Evolutionary conservation across 1,284 basidiomycete genomes (phyloP), one percentile per base, ranked within the genome.

Genomic region (Microbotryum saponariae): DNA sequence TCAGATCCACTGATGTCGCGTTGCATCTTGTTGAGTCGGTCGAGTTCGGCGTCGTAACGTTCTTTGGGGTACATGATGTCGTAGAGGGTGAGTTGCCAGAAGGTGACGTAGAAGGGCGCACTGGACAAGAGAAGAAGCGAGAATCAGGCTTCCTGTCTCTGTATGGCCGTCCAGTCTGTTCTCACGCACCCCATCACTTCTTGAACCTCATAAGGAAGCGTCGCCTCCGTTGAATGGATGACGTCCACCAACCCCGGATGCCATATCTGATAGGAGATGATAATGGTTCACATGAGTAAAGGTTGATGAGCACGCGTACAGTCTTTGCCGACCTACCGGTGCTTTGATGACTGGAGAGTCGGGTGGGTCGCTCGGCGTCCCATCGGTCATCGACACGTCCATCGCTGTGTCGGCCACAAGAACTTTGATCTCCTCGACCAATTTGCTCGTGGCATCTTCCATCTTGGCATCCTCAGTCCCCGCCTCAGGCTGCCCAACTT

Each of bases 81-180:
- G 69, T 90, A 89, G 29, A 87, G 86, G 0, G 88, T 87, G 58
- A 97, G 75, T 74, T 94, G 91, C 93, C 93, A 97, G 77, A 96
- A 97, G 0, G 91, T 91, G 49, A 89, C 78, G 70, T 91, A 93
- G 77, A 97, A 97, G 2, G 85, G 87, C 42, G 89, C 85, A 6
- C 91, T 92, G 67, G 37, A 46, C 49, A 61, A 31, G 47, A 8
- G 68, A 59, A 21, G 63, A 25, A 51, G 37, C 56, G 37, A 42
- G 37, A 52, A 25, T 56, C 27, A 9, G 52, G 25, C 37, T 42
- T 12, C 16, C 37, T 18, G 44, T 31, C 31, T 31, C 31, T 54
- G 51, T 3, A 23, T 16, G 21, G 14, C 31, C 18, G 14, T 42
- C 37, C 6, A 18, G 5, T 12, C 12, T 5, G 16, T 33, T 9